Evolutionary conservation across 148 eudicot species (phyloP).

Genomic region (Simmondsia chinensis): DNA sequence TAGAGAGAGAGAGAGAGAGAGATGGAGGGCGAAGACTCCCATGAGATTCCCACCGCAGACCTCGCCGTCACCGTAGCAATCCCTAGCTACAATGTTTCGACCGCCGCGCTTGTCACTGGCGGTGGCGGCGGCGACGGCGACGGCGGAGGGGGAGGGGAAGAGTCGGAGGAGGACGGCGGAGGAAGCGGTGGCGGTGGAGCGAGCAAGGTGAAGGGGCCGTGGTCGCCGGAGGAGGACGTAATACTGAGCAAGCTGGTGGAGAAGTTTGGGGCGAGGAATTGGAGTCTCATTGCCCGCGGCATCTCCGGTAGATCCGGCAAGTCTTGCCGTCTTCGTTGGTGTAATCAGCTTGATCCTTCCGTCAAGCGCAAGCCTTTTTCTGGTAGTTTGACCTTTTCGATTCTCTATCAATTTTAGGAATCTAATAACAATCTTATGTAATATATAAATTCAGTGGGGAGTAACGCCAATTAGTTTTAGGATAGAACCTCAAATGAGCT

Average conservation of each 20-base stretch:
- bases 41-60: too few relatives aligned
- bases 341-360: slow-evolving; percentile 28
- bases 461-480: too few relatives aligned
- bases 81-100: too few relatives aligned
- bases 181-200: slow-evolving; percentile 1
- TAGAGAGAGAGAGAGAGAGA: too few relatives aligned
- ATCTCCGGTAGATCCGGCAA: slow-evolving; percentile 27
- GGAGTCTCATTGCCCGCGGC: slow-evolving; percentile 49
- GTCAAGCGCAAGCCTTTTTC: slow-evolving; percentile 31
- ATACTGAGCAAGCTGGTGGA: slow-evolving; percentile 36
- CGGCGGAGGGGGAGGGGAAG: not conserved
- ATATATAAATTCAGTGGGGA: too few relatives aligned
- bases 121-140: slow-evolving; percentile 8
- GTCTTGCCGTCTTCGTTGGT: slow-evolving; percentile 33
- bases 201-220: slow-evolving; percentile 52
- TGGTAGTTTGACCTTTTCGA: too few relatives aligned
- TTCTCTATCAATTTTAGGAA: too few relatives aligned
- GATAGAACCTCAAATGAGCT: too few relatives aligned
- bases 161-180: not conserved
- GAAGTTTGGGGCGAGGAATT: slow-evolving; percentile 55
- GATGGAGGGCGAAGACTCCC: too few relatives aligned
- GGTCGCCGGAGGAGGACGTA: slow-evolving; percentile 59
- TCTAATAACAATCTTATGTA: too few relatives aligned
- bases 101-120: not conserved
- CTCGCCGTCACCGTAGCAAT: too few relatives aligned